Percentiles rank a stretch among this genome's conserved stretches.
Evolutionary conservation across 176 grass and related monocot species (phyloP).

Genomic region (Eremochloa ophiuroides): DNA sequence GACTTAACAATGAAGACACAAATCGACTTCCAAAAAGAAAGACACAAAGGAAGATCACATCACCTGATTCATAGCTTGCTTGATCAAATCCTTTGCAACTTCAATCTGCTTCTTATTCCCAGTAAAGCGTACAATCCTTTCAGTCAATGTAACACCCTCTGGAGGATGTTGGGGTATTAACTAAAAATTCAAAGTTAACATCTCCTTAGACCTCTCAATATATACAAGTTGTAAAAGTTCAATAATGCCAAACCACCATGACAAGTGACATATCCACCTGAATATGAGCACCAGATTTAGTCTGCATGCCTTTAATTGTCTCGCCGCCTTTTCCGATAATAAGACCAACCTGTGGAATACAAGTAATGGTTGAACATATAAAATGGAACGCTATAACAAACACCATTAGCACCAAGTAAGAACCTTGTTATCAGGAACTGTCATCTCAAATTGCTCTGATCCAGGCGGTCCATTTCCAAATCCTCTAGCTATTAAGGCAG

Average conservation of each 20-base stretch:
- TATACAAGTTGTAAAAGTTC: not conserved
- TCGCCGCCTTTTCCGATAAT: constrained; percentile 96
- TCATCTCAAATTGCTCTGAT: constrained; percentile 79
- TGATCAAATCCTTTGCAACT: constrained; percentile 82
- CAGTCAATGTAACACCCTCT: constrained; percentile 68
- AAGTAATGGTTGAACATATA: constrained; percentile 7
- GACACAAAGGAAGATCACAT: constrained; percentile 11
- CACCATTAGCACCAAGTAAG: not conserved
- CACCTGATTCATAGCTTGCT: constrained; percentile 90
- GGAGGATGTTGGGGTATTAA: constrained; percentile 80
- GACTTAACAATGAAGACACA: not conserved
- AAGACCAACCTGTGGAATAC: constrained; percentile 61
- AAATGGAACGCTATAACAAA: not conserved
- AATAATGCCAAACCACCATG: constrained; percentile 6
- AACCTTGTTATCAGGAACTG: constrained; percentile 89
- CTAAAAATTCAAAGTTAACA: constrained; percentile 32
- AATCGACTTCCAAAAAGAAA: not conserved
- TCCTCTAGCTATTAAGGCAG: constrained; percentile 77
- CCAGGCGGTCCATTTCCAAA: constrained; percentile 68
- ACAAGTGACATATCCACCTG: constrained; percentile 53
- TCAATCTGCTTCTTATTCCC: constrained; percentile 95
- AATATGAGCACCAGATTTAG: constrained; percentile 90
- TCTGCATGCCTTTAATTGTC: constrained; percentile 85
- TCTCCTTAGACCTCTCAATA: not conserved
- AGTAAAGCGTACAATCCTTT: constrained; percentile 80